Conservation (phyloP, 345 rosid genomes). For the Syzygium aqueum region DNA sequence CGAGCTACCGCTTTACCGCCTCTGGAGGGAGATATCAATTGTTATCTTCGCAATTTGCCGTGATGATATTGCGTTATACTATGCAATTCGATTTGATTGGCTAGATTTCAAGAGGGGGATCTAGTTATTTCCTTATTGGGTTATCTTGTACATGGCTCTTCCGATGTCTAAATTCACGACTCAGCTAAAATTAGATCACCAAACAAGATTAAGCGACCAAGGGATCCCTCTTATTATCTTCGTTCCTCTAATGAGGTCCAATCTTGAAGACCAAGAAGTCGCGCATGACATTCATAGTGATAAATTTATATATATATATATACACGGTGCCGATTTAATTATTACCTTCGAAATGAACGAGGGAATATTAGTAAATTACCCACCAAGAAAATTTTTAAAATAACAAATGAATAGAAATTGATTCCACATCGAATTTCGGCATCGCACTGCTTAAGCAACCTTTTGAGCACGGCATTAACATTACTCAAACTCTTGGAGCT, state of each 20-base stretch:
- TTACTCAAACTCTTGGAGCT: neutral
- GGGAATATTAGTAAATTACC: neutral
- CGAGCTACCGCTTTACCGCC: fast-evolving
- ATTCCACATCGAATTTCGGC: neutral
- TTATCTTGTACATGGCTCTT: neutral
- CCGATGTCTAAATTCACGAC: neutral
- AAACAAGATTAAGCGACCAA: neutral
- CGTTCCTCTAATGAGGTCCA: neutral
- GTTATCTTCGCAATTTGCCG: fast-evolving
- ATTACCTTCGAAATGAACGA: neutral
- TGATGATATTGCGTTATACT: fast-evolving
- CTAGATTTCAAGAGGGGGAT: neutral
- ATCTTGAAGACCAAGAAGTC: neutral
- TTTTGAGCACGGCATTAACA: neutral
- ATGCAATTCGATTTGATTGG: neutral
- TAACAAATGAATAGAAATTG: neutral
- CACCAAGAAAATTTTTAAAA: neutral
- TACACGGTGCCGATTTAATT: too few relatives aligned
- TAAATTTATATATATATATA: neutral
- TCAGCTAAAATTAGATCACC: neutral
- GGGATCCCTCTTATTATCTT: neutral
- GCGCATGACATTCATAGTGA: neutral
- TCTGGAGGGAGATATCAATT: neutral
- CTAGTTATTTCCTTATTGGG: neutral
- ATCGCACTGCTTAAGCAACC: neutral